Evolutionary conservation across 108 stramenopile species (phyloP).

Genomic region (Conticribra weissflogii): DNA sequence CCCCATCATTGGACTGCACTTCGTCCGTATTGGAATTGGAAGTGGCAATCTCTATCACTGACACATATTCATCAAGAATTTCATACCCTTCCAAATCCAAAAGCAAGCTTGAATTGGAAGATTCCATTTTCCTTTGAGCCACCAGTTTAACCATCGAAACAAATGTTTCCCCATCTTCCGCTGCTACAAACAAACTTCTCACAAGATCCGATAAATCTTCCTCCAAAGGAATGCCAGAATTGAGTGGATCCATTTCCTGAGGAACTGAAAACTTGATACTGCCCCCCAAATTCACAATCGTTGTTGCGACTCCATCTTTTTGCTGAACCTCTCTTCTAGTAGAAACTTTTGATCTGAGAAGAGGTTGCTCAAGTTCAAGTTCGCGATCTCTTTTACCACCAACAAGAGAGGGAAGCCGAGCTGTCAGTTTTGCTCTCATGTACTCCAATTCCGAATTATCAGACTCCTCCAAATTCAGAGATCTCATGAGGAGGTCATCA

Average conservation of each 20-base stretch:
- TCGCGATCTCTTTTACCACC: no score
- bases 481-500: neutral
- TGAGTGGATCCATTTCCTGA: neutral
- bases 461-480: constrained; percentile 1
- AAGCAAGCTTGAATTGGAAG: constrained; percentile 11
- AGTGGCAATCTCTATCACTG: neutral
- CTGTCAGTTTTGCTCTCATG: neutral
- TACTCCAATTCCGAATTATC: neutral
- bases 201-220: constrained; percentile 9
- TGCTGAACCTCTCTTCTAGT: no score
- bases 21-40: neutral
- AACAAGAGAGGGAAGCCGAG: neutral
- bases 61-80: neutral
- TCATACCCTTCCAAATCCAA: constrained; percentile 3
- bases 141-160: neutral
- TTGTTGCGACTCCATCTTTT: neutral
- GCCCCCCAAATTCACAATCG: constrained; percentile 8
- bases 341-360: no score
- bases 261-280: neutral
- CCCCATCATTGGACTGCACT: neutral
- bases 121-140: neutral
- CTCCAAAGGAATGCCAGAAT: neutral
- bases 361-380: no score
- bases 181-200: neutral
- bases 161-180: neutral